A percentile compares a stretch with the other conserved stretches of the same genome.
Evolutionary conservation across 192 early-diverging fungal genomes (phyloP).

Genomic region (Thoreauomyces humboldtii): DNA sequence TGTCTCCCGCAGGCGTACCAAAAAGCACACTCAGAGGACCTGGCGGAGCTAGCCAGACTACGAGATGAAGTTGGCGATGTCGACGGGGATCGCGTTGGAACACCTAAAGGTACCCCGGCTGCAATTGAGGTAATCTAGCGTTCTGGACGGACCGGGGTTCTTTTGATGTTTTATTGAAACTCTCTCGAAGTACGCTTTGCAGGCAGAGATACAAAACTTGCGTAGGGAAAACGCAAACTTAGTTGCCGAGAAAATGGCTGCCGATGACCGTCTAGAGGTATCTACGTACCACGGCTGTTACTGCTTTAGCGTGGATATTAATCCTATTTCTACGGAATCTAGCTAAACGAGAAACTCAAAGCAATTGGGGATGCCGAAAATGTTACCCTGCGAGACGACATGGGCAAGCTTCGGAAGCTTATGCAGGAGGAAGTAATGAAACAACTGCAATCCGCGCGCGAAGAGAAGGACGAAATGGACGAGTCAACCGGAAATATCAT

Average conservation of each 20-base stretch:
- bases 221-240: constrained; percentile 18
- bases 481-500: constrained; percentile 40
- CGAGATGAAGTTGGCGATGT: constrained; percentile 20
- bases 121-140: no score
- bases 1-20: constrained; percentile 31
- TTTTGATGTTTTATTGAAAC: no score
- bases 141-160: no score
- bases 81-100: neutral
- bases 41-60: constrained; percentile 27
- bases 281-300: neutral
- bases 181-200: no score
- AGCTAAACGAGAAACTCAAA: constrained; percentile 47
- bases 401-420: constrained; percentile 38
- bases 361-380: constrained; percentile 43
- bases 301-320: neutral
- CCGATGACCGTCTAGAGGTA: constrained; percentile 44
- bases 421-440: constrained; percentile 43
- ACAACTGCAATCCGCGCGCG: constrained; percentile 32
- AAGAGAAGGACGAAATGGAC: constrained; percentile 43
- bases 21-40: constrained; percentile 31
- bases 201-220: constrained; percentile 16
- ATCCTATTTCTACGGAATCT: neutral
- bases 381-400: constrained; percentile 34
- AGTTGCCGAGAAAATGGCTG: constrained; percentile 28
- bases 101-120: neutral